Evolutionary conservation across 441 rosid genomes (phyloP).

Genomic region (Syzygium malaccense): DNA sequence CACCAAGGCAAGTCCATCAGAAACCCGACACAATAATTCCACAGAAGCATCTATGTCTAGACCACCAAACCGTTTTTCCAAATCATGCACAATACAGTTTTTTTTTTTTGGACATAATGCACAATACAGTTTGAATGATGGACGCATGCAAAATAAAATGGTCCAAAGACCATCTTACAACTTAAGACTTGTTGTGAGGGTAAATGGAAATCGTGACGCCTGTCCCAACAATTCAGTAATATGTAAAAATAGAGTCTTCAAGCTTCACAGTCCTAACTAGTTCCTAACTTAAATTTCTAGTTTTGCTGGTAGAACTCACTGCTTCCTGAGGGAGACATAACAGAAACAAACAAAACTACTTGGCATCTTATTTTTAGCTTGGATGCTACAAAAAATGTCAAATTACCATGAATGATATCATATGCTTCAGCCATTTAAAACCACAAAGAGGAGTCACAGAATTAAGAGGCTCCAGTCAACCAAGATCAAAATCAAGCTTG

Average conservation of each 20-base stretch:
- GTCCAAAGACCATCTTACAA: neutral
- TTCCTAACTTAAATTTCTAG: neutral
- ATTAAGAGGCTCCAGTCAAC: neutral
- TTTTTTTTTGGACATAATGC: too few relatives aligned
- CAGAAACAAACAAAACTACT: neutral
- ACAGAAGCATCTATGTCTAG: neutral
- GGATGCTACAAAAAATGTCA: neutral
- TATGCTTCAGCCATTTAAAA: neutral
- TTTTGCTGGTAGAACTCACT: neutral
- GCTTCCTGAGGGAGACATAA: neutral
- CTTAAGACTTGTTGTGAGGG: neutral
- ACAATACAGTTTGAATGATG: neutral
- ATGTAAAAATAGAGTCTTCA: neutral
- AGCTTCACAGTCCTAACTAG: neutral
- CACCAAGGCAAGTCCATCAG: neutral
- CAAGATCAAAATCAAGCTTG: neutral
- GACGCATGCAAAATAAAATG: neutral
- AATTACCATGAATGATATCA: neutral
- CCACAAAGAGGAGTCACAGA: neutral
- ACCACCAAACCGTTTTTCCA: neutral
- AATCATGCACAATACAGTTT: neutral
- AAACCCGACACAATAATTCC: neutral
- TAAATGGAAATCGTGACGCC: neutral
- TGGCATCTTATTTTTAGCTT: neutral
- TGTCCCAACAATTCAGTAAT: neutral